Conservation (phyloP, 1,284 basidiomycete genomes). For the Puccinia novopanici region DNA sequence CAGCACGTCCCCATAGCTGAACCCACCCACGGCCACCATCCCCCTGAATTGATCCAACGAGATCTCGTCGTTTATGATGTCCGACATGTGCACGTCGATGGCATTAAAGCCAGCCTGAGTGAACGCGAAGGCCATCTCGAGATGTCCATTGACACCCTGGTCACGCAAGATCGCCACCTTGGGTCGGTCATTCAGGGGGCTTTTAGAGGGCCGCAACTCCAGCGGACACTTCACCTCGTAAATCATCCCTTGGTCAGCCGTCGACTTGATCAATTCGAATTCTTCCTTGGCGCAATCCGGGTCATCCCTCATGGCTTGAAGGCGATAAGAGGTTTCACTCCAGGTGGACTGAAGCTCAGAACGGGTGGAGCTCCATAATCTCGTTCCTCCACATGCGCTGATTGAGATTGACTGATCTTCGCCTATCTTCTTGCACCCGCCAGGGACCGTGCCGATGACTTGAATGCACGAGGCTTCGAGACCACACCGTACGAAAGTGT, state of each 20-base stretch:
- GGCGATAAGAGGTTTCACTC: constrained; percentile 90
- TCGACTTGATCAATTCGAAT: constrained; percentile 73
- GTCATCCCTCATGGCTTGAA: constrained; percentile 88
- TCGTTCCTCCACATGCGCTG: constrained; percentile 63
- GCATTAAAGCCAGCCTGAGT: constrained; percentile 90
- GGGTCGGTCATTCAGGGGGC: constrained; percentile 65
- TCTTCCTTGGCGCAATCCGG: constrained; percentile 77
- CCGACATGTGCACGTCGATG: constrained; percentile 97
- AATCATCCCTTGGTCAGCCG: constrained; percentile 70
- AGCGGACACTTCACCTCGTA: constrained; percentile 74
- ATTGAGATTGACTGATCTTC: constrained; percentile 68
- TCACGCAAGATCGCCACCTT: constrained; percentile 96
- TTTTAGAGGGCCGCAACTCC: too few relatives aligned
- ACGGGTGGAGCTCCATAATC: constrained; percentile 73
- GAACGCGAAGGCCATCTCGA: constrained; percentile 99
- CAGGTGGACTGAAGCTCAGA: constrained; percentile 77
- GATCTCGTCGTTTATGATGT: constrained; percentile 75
- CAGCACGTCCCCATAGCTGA: constrained; percentile 97
- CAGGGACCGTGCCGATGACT: constrained; percentile 33
- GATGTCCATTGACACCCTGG: constrained; percentile 96
- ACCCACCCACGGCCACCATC: constrained; percentile 92
- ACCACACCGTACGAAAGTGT: constrained; percentile 5
- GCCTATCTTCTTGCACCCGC: constrained; percentile 64
- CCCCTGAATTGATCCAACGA: constrained; percentile 75
- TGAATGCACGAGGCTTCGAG: constrained; percentile 31